phyloP scores from a whole-genome alignment of 306 rosid species.

The Dryas drummondii region DNA sequence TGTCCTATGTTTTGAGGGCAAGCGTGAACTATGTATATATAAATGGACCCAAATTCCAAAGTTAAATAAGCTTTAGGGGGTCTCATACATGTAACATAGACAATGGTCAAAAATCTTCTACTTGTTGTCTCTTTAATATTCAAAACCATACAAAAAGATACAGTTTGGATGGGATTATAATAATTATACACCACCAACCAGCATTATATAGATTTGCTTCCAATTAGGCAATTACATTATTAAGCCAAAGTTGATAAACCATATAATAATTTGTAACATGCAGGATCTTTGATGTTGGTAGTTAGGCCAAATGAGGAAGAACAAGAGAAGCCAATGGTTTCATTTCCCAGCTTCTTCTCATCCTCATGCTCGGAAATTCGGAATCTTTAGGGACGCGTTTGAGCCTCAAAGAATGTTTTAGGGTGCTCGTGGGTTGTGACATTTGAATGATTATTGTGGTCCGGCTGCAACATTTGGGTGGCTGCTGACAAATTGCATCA shows the following conservation, averaged over 20 bases:
- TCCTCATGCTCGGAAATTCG: not conserved
- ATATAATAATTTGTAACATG: not conserved
- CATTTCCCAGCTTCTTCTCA: not conserved
- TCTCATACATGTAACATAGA: not conserved
- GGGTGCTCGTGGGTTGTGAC: not conserved
- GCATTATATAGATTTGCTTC: constrained; percentile 4
- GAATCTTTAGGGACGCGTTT: not conserved
- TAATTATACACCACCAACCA: not conserved
- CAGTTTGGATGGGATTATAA: constrained; percentile 5
- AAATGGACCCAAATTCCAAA: not conserved
- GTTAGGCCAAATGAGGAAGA: not conserved
- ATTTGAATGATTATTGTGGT: not conserved
- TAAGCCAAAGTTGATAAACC: not conserved
- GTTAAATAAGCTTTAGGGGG: not conserved
- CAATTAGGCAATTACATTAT: not conserved
- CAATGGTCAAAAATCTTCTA: not conserved
- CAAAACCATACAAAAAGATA: not conserved
- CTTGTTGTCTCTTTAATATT: constrained; percentile 5
- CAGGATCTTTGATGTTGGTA: constrained; percentile 19
- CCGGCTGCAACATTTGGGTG: not conserved
- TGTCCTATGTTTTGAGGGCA: constrained; percentile 20
- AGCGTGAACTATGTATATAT: constrained; percentile 9
- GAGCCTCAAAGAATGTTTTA: not conserved
- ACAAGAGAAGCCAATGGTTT: constrained; percentile 7
- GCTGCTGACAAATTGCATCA: constrained; percentile 17